These are phyloP conservation scores for Xanthoconium separans DNA, from an alignment of 1,284 basidiomycete genomes.

Conservation along the genomic window DNA sequence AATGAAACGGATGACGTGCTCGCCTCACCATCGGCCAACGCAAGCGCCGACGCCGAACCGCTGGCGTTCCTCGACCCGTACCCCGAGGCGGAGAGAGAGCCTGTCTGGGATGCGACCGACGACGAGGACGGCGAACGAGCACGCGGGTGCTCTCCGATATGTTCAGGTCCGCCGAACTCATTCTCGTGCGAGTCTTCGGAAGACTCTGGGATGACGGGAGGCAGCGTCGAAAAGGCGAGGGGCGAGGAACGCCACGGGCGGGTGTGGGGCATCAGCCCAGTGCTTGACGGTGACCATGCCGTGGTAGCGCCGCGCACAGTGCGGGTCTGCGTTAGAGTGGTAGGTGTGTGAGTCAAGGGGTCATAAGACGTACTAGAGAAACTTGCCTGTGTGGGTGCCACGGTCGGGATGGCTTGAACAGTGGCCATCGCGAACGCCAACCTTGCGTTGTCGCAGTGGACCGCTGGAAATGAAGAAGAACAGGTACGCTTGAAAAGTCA, in stretches of 20 bases:
- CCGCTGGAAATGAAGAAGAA: not conserved
- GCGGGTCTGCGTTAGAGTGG: constrained; percentile 14
- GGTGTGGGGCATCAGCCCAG: constrained; percentile 8
- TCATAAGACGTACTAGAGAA: not conserved
- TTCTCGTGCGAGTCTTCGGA: constrained; percentile 19
- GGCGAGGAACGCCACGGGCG: constrained; percentile 32
- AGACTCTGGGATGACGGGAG: constrained; percentile 20
- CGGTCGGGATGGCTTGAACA: not conserved
- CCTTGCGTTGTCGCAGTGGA: not conserved
- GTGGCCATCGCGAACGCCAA: not conserved
- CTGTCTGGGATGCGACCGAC: constrained; percentile 21
- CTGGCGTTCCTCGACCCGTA: constrained; percentile 20
- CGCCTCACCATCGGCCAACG: constrained; percentile 14
- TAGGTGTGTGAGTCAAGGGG: not conserved
- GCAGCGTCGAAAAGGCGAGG: constrained; percentile 26
- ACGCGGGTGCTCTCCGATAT: not conserved
- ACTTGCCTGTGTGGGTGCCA: constrained; percentile 3
- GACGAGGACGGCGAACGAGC: constrained; percentile 12
- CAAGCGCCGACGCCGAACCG: constrained; percentile 8
- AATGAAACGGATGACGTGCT: constrained; percentile 29
- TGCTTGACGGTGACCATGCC: constrained; percentile 9
- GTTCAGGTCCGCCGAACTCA: not conserved
- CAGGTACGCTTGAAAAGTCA: not conserved
- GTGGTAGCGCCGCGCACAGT: constrained; percentile 14
- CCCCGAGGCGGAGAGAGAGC: constrained; percentile 14